Conservation (phyloP, 2,329 filamentous ascomycete genomes). For the Parafenestella ontariensis region DNA sequence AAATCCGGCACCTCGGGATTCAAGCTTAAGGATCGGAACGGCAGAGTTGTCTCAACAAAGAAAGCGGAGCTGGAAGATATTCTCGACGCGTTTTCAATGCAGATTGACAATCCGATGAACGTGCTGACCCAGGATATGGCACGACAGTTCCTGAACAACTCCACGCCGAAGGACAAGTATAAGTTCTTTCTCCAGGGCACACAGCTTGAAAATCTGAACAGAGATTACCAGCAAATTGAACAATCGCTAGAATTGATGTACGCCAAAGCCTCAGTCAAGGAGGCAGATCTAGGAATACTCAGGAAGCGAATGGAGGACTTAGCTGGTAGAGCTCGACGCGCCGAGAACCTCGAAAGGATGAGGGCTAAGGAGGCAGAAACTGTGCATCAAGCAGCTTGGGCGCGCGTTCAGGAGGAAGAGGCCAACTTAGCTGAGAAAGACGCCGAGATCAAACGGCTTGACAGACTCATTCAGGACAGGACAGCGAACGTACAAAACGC, state of each 20-base stretch:
- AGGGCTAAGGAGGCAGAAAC: slow-evolving; percentile 66
- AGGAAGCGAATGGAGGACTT: slow-evolving; percentile 67
- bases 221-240: slow-evolving; percentile 85
- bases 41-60: slow-evolving; percentile 78
- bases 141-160: slow-evolving; percentile 87
- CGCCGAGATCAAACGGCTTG: slow-evolving; percentile 38
- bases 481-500: slow-evolving; percentile 55
- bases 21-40: slow-evolving; percentile 79
- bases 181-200: slow-evolving; percentile 96
- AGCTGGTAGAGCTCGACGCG: slow-evolving; percentile 67
- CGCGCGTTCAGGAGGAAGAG: slow-evolving; percentile 82
- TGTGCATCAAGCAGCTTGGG: slow-evolving; percentile 79
- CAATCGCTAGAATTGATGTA: slow-evolving; percentile 78
- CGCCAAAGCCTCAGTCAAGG: slow-evolving; percentile 65
- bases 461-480: slow-evolving; percentile 58
- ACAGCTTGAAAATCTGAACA: slow-evolving; percentile 88
- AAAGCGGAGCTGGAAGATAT: slow-evolving; percentile 90
- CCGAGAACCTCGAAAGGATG: slow-evolving; percentile 71
- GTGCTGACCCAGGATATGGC: slow-evolving; percentile 95
- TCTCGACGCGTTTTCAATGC: slow-evolving; percentile 88
- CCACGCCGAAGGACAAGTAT: slow-evolving; percentile 85
- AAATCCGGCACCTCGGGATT: slow-evolving; percentile 78
- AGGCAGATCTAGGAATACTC: slow-evolving; percentile 69
- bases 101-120: slow-evolving; percentile 96
- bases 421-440: slow-evolving; percentile 42